These are phyloP conservation scores for Escallonia rubra DNA, from an alignment of 129 eudicot species.

Conservation along the genomic window DNA sequence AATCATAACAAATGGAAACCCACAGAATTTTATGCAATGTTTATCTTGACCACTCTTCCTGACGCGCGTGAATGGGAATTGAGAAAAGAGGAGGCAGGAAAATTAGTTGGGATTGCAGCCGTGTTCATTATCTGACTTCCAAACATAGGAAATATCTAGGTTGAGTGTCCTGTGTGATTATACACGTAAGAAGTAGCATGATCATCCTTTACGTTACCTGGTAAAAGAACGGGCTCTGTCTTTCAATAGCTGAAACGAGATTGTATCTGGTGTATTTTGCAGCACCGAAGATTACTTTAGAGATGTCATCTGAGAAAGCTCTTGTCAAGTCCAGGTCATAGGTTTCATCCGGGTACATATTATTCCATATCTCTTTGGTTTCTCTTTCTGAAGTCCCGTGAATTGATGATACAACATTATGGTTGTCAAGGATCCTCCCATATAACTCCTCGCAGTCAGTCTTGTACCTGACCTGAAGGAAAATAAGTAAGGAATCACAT, in stretches of 20 bases:
- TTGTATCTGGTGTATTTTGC: slow-evolving; percentile 59
- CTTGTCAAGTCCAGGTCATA: slow-evolving; percentile 38
- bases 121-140: too few relatives aligned
- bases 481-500: slow-evolving; percentile 5
- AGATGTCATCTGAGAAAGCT: slow-evolving; percentile 15
- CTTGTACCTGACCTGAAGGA: slow-evolving; percentile 71
- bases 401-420: slow-evolving; percentile 58
- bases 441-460: slow-evolving; percentile 72
- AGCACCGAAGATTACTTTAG: slow-evolving; percentile 6
- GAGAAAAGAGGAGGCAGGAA: too few relatives aligned
- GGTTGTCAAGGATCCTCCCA: slow-evolving; percentile 74
- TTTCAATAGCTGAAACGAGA: slow-evolving; percentile 62
- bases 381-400: slow-evolving; percentile 36
- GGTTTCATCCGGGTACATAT: slow-evolving; percentile 59
- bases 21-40: too few relatives aligned
- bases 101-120: too few relatives aligned
- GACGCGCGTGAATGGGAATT: too few relatives aligned
- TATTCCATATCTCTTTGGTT: slow-evolving; percentile 68
- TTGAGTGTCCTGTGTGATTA: too few relatives aligned
- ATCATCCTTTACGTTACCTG: slow-evolving; percentile 42
- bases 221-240: slow-evolving; percentile 75
- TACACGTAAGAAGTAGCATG: not conserved
- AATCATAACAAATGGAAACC: too few relatives aligned
- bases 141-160: too few relatives aligned
- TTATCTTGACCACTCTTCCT: too few relatives aligned